Evolutionary conservation across 2,329 filamentous ascomycete genomes (phyloP).

Genomic region (Ascochyta koolunga): DNA sequence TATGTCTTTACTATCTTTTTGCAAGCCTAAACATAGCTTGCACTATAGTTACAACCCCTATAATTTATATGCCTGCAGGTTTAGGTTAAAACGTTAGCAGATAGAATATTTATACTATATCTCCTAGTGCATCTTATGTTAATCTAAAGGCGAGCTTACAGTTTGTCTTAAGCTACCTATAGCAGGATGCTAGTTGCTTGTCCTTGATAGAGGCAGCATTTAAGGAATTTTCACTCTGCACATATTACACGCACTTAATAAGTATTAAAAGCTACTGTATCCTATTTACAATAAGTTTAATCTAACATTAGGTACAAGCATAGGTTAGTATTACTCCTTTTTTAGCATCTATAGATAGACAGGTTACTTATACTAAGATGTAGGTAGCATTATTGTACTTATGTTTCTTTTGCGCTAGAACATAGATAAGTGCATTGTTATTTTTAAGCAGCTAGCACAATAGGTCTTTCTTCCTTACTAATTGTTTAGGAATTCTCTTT

Average conservation of each 20-base stretch:
- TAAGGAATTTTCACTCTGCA: slow-evolving; percentile 15
- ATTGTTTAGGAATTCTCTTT: too few relatives aligned
- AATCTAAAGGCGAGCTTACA: too few relatives aligned
- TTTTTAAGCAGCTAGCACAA: too few relatives aligned
- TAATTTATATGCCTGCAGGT: neutral
- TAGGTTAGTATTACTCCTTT: slow-evolving; percentile 10
- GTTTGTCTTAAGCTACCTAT: slow-evolving; percentile 15
- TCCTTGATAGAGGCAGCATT: slow-evolving; percentile 22
- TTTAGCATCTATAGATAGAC: neutral
- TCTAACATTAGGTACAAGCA: too few relatives aligned
- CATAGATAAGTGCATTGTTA: too few relatives aligned
- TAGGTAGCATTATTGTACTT: slow-evolving; percentile 20
- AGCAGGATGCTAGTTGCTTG: slow-evolving; percentile 17
- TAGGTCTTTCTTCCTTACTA: too few relatives aligned
- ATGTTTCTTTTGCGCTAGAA: too few relatives aligned
- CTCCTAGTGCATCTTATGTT: too few relatives aligned
- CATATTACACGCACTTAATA: slow-evolving; percentile 17
- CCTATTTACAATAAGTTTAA: too few relatives aligned
- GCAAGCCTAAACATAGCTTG: too few relatives aligned
- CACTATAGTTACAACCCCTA: neutral
- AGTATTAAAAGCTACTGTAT: too few relatives aligned
- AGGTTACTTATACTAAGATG: slow-evolving; percentile 2
- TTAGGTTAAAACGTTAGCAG: neutral
- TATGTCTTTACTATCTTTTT: neutral
- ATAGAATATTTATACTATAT: slow-evolving; percentile 12